phyloP scores from a whole-genome alignment of 2,329 filamentous ascomycete species.

The Fusarium scirpi region DNA sequence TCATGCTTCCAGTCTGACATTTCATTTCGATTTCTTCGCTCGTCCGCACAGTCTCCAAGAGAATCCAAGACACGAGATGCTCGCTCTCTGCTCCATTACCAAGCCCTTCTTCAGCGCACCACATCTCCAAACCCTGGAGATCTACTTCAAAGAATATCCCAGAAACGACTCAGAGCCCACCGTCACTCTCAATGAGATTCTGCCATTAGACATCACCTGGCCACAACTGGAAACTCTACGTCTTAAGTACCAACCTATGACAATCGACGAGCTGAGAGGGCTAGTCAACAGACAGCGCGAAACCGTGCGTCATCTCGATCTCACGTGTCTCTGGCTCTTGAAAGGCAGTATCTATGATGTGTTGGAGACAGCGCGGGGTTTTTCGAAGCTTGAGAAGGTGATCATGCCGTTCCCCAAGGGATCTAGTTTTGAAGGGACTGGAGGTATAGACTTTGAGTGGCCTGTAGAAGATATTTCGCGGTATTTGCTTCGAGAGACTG shows the following conservation, averaged over 20 bases:
- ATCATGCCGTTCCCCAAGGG: background rate
- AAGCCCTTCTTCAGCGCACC: constrained; percentile 4
- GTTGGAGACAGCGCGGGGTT: background rate
- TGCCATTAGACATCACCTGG: background rate
- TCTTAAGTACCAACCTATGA: background rate
- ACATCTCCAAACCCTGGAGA: background rate
- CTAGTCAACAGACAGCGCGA: background rate
- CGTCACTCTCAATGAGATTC: background rate
- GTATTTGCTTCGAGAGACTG: constrained; percentile 1
- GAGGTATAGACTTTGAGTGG: background rate
- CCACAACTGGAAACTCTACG: background rate
- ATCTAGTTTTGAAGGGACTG: background rate
- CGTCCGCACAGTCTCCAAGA: background rate
- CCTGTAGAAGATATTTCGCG: background rate
- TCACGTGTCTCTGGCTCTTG: background rate
- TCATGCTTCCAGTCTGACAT: background rate
- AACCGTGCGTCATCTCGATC: background rate
- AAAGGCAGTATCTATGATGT: background rate
- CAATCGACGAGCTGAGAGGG: background rate
- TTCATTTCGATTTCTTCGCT: background rate
- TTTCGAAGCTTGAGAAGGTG: background rate
- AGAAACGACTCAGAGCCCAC: background rate
- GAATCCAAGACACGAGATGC: background rate
- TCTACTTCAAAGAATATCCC: background rate
- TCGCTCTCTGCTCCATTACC: background rate